Evolutionary conservation across 202 grass and related monocot genomes (phyloP), one percentile per base, ranked within the genome.

Genomic region (Zoysia matrella): DNA sequence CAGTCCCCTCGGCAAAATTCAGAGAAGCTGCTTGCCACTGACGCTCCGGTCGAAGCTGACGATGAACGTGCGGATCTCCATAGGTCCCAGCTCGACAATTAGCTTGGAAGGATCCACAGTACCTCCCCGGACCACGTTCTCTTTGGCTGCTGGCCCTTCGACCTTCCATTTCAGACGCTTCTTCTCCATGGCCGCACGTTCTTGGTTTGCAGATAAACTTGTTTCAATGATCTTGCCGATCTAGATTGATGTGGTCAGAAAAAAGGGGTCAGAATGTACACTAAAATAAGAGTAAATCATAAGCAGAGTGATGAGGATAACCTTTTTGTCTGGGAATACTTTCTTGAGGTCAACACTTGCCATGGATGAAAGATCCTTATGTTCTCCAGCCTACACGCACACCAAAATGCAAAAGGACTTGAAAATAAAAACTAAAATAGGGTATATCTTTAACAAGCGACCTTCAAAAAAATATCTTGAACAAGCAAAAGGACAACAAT

Each of bases 21-120:
- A 85, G 6, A 82, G 46, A 16, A 62, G 67, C 6, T 86, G 78
- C 11, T 73, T 47, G 47, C 44, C 4, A 1, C 16, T 65, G 45
- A 46, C 5, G 45, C 45, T 46, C 4, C 5, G 45, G 45, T 68
- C n/a, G 7, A 95, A 93, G 57, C 47, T 93, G 50, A 98, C 11
- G 47, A 93, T 11, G 62, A 95, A 98, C 51, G 92, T 95, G 80
- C 95, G 95, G 60, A 98, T 95, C 84, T 98, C 95, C 95, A 98
- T 98, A 9, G 86, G 95, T 0, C 84, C 88, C 60, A 98, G 74
- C 73, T 95, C 85, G 0, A 98, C 88, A 0, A 90, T 13, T 43
- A 91, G 82, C 65, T 93, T 76, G 0, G 84, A 82, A 64, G 85
- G 80, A 91, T 98, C 88, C 5, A 98, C 55, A 2, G 86, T 81